phyloP scores from a whole-genome alignment of 129 eudicot species.

The Kitagawia praeruptora region DNA sequence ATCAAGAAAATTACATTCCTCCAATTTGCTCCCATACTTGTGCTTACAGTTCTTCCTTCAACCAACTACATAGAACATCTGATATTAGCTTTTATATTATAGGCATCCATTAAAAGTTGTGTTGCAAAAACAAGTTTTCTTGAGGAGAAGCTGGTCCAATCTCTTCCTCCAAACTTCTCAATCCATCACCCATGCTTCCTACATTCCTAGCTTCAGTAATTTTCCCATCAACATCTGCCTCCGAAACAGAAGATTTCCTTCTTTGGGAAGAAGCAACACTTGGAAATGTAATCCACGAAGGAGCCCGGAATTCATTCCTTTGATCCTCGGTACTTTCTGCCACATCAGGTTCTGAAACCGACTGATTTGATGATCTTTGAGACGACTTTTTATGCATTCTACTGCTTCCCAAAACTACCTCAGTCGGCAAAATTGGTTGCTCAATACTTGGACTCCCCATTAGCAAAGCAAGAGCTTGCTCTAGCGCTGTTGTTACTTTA shows the following conservation, averaged over 20 bases:
- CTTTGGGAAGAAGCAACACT: conserved; percentile 92
- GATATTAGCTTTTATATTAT: background rate
- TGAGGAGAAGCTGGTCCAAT: conserved; percentile 93
- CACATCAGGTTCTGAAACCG: conserved; percentile 57
- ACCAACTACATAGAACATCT: background rate
- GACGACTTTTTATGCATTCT: conserved; percentile 83
- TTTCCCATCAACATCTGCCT: conserved; percentile 62
- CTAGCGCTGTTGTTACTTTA: conserved; percentile 80
- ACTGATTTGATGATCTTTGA: conserved; percentile 64
- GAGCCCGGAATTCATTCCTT: conserved; percentile 74
- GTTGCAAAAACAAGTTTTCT: conserved; percentile 75
- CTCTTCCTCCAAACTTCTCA: conserved; percentile 80
- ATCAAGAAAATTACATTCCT: conserved; percentile 2
- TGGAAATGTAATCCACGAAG: conserved; percentile 93
- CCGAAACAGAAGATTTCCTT: conserved; percentile 76
- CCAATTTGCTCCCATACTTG: background rate
- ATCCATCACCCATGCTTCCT: conserved; percentile 40
- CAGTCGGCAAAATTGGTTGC: conserved; percentile 85
- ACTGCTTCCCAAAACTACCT: conserved; percentile 88
- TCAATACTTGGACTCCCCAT: conserved; percentile 92
- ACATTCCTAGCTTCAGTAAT: conserved; percentile 27
- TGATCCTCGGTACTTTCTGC: conserved; percentile 52
- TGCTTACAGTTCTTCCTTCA: background rate
- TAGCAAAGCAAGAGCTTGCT: conserved; percentile 64
- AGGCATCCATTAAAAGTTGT: conserved; percentile 49